These are phyloP conservation scores for Violaceomyces palustris DNA, from an alignment of 1,284 basidiomycete genomes.

Conservation along the genomic window DNA sequence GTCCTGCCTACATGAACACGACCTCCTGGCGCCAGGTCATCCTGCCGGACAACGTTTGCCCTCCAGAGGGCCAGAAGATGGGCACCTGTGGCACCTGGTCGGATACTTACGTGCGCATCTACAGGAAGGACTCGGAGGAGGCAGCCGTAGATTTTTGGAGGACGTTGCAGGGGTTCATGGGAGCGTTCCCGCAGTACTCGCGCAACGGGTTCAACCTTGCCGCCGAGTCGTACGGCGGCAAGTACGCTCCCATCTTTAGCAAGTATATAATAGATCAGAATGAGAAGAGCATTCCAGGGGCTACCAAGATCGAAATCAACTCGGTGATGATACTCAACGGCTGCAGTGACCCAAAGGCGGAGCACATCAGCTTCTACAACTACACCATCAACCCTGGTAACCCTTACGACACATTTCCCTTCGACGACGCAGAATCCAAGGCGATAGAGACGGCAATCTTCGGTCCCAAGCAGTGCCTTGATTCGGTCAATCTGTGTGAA, in stretches of 20 bases:
- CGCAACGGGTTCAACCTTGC: constrained; percentile 59
- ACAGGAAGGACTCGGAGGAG: constrained; percentile 26
- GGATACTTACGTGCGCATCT: constrained; percentile 18
- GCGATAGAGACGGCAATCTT: constrained; percentile 29
- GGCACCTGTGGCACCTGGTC: constrained; percentile 35
- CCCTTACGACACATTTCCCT: constrained; percentile 28
- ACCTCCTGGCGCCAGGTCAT: constrained; percentile 5
- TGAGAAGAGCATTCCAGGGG: constrained; percentile 57
- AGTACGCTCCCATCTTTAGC: constrained; percentile 61
- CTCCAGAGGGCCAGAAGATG: constrained; percentile 13
- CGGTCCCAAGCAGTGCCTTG: constrained; percentile 33
- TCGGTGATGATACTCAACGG: constrained; percentile 61
- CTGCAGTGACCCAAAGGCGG: constrained; percentile 32
- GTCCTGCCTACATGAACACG: constrained; percentile 27
- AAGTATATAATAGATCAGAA: constrained; percentile 61
- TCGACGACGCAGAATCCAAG: constrained; percentile 15
- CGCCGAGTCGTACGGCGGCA: constrained; percentile 60
- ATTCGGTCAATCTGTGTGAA: constrained; percentile 31
- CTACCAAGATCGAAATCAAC: constrained; percentile 61
- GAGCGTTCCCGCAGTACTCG: constrained; percentile 32
- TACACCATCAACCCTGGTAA: constrained; percentile 36
- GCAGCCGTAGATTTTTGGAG: constrained; percentile 53
- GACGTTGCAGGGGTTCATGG: constrained; percentile 59
- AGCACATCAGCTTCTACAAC: constrained; percentile 40
- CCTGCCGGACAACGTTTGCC: constrained; percentile 22